Percentiles rank a stretch among this genome's conserved stretches.
Conservation (phyloP, 2,329 filamentous ascomycete species). For the Cladosporium sp. region DNA sequence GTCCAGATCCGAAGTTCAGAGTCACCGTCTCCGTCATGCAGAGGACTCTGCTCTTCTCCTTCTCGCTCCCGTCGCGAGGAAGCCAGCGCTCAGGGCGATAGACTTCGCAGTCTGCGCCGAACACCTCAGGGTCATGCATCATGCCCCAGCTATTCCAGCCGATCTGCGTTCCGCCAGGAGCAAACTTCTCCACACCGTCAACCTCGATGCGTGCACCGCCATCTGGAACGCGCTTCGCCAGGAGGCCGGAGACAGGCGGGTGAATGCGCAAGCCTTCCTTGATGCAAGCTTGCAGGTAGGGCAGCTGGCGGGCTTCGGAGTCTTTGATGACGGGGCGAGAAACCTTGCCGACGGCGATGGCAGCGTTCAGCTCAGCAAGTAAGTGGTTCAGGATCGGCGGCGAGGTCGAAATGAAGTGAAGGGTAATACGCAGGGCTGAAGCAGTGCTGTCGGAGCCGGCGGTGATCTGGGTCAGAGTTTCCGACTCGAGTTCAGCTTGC, state of each 20-base stretch:
- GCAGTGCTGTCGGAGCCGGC: conserved; percentile 58
- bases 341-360: conserved; percentile 36
- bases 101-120: conserved; percentile 35
- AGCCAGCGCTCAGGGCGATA: conserved; percentile 38
- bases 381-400: conserved; percentile 45
- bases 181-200: conserved; percentile 33
- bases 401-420: conserved; percentile 52
- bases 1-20: conserved; percentile 33
- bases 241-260: conserved; percentile 37
- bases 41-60: conserved; percentile 25
- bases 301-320: conserved; percentile 37
- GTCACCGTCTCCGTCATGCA: conserved; percentile 35
- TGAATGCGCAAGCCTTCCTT: conserved; percentile 47
- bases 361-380: conserved; percentile 43
- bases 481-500: conserved; percentile 40
- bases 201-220: conserved; percentile 32
- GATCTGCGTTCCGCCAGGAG: conserved; percentile 35
- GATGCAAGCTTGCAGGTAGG: conserved; percentile 45
- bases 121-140: conserved; percentile 33
- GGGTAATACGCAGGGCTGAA: conserved; percentile 49
- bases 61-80: conserved; percentile 23
- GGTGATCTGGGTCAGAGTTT: conserved; percentile 45
- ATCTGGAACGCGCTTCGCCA: conserved; percentile 34
- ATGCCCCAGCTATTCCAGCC: conserved; percentile 38
- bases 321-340: conserved; percentile 48